These are phyloP conservation scores for Leccinum barrowsii DNA, from an alignment of 768 basidiomycete species.

Conservation along the genomic window DNA sequence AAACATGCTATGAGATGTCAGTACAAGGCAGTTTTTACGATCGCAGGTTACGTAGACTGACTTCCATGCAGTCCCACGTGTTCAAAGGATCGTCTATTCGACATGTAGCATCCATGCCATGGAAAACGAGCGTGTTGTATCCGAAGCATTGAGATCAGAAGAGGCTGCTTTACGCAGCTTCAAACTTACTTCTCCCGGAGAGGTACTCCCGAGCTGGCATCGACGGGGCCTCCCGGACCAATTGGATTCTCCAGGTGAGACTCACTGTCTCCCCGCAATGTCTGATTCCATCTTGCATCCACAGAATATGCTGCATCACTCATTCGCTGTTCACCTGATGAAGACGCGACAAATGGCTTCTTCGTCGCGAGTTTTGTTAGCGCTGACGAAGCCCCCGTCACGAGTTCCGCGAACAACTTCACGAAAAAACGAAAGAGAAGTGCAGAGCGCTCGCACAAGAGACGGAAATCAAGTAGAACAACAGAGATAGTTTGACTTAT, in stretches of 20 bases:
- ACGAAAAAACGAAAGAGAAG: constrained; percentile 29
- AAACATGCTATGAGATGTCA: constrained; percentile 93
- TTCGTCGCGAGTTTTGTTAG: constrained; percentile 91
- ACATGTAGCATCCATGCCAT: constrained; percentile 92
- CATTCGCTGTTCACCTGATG: constrained; percentile 72
- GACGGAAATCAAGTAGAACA: constrained; percentile 5
- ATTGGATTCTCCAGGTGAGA: constrained; percentile 34
- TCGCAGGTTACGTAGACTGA: constrained; percentile 6
- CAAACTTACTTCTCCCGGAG: constrained; percentile 56
- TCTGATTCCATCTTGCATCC: background rate
- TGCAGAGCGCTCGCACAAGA: constrained; percentile 17
- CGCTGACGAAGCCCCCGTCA: background rate
- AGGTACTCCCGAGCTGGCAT: constrained; percentile 80
- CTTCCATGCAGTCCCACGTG: constrained; percentile 60
- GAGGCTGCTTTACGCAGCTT: constrained; percentile 65
- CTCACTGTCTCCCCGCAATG: background rate
- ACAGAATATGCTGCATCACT: constrained; percentile 57
- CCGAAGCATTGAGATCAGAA: constrained; percentile 63
- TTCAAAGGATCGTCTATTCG: constrained; percentile 86
- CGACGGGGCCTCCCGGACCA: constrained; percentile 73
- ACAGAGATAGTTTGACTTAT: constrained; percentile 12
- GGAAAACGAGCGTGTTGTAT: constrained; percentile 93
- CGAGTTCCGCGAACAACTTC: constrained; percentile 3
- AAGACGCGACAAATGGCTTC: constrained; percentile 93
- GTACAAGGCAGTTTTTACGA: constrained; percentile 24